Evolutionary conservation across 1,284 basidiomycete genomes (phyloP), one percentile per base, ranked within the genome.

Genomic region (Flammula alnicola): DNA sequence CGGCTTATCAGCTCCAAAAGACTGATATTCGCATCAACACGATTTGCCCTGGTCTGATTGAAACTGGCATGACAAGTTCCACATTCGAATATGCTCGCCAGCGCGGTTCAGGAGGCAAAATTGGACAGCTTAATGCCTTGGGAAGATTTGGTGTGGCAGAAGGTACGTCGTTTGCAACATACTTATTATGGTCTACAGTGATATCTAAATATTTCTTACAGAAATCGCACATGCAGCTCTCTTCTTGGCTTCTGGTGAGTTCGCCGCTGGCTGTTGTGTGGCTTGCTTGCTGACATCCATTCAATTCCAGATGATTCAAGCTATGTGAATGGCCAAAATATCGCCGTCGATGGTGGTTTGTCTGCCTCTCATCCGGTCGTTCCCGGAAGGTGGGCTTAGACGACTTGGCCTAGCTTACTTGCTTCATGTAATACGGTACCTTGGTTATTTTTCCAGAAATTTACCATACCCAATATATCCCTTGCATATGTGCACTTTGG

Each of bases 251-350:
- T 92, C 90, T 36, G 92, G 92, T 91, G 63, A 67, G 78, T 59
- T 33, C 12, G 16, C 29, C 32, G 44, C n/a, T 47, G 30, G 16
- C 4, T 17, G 22, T n/a, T 27, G n/a, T 3, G 12, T 33, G 25
- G 46, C 14, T 38, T 62, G 44, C 42, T 55, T 33, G 14, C 40
- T 57, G 26, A 54, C 38, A 17, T 47, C 7, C 11, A 25, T 23
- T 37, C 5, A 27, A n/a, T 23, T 26, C 37, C 38, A 91, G 93
- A 95, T 61, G 92, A 94, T 52, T 86, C 93, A 1, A 94, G 91
- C 63, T 95, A 96, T 66, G 84, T 98, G 49, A 98, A 96, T 63
- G 95, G 93, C 9, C 90, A 96, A 62, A 88, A 87, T 55, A 78
- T 94, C 30, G 86, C 88, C 0, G 88, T 95, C 20, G 94, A 95